Conservation (phyloP, 177 flowering plant genomes). For the Viscum album region DNA sequence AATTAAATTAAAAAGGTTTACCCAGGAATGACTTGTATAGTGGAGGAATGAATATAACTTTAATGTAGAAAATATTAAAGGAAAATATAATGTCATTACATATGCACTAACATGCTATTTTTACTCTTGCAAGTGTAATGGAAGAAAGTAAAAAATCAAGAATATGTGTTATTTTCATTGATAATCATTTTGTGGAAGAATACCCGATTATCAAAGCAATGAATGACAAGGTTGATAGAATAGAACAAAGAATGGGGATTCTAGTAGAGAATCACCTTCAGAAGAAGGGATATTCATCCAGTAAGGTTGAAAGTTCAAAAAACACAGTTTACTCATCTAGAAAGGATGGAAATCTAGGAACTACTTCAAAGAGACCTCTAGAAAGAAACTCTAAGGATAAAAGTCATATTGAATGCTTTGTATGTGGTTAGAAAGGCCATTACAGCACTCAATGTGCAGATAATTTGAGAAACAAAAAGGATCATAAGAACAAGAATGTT, state of each 20-base stretch:
- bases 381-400: too few species aligned
- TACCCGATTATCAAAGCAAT: background rate
- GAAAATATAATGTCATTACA: background rate
- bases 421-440: too few species aligned
- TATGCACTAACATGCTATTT: background rate
- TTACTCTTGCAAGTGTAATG: background rate
- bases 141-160: background rate
- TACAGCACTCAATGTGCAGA: too few species aligned
- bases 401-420: too few species aligned
- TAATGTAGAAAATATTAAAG: background rate
- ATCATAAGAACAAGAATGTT: too few species aligned
- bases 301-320: background rate
- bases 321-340: too few species aligned
- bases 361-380: too few species aligned
- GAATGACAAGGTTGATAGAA: too few species aligned
- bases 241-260: background rate
- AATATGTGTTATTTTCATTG: background rate
- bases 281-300: background rate
- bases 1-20: background rate
- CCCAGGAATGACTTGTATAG: background rate
- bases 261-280: too few species aligned
- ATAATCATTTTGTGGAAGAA: background rate
- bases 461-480: too few species aligned
- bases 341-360: too few species aligned
- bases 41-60: background rate